Evolutionary conservation across 371 early-diverging fungal species (phyloP).

Genomic region (Circinella minor): DNA sequence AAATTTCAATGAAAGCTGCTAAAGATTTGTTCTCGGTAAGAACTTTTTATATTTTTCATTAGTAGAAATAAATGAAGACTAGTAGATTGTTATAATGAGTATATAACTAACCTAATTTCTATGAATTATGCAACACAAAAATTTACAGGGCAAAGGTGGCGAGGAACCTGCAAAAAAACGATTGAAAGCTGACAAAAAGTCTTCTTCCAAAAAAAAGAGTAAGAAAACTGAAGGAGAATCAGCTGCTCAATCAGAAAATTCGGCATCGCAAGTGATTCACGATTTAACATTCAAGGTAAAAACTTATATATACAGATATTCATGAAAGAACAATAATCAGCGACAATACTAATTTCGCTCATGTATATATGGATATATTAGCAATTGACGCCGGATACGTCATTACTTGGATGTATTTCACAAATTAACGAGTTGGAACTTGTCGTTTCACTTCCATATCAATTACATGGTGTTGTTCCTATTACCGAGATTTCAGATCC

Average conservation of each 20-base stretch:
- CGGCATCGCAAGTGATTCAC: constrained; percentile 47
- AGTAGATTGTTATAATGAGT: too few species aligned
- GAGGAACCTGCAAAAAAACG: constrained; percentile 62
- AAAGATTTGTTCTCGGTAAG: constrained; percentile 57
- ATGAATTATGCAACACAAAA: neutral
- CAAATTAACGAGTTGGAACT: constrained; percentile 83
- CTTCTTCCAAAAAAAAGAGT: constrained; percentile 25
- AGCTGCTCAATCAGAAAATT: constrained; percentile 36
- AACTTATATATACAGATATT: neutral
- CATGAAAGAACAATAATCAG: too few species aligned
- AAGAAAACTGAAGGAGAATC: constrained; percentile 17
- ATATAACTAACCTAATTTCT: neutral
- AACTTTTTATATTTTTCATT: neutral
- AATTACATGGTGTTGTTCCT: constrained; percentile 76
- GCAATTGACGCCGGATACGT: constrained; percentile 75
- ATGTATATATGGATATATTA: constrained; percentile 12
- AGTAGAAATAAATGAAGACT: neutral
- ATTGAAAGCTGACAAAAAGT: constrained; percentile 44
- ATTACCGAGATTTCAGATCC: constrained; percentile 80
- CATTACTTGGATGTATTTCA: constrained; percentile 78
- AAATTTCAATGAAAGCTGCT: constrained; percentile 76
- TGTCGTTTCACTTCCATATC: constrained; percentile 78
- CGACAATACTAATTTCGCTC: too few species aligned
- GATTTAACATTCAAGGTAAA: constrained; percentile 63
- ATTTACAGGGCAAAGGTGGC: constrained; percentile 15